A percentile compares a stretch with the other conserved stretches of the same genome.
Evolutionary conservation across 139 green algal species (phyloP).

Genomic region (Nannochloris sp.): DNA sequence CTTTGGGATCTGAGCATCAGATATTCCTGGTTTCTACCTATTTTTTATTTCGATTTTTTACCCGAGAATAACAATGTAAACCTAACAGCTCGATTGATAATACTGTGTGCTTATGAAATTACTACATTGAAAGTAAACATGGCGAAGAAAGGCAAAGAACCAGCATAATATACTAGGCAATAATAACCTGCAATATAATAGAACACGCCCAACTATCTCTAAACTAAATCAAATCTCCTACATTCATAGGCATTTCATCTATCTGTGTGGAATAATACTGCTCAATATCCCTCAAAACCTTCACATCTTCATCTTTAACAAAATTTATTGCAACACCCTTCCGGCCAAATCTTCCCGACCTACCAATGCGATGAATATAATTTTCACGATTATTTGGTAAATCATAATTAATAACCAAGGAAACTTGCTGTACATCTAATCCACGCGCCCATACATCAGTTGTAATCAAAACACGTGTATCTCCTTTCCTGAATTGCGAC

Average conservation of each 20-base stretch:
- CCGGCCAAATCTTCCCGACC: slow-evolving; percentile 83
- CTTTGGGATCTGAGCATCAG: no score
- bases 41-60: no score
- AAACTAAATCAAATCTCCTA: slow-evolving; percentile 77
- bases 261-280: slow-evolving; percentile 96
- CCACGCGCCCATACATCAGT: slow-evolving; percentile 98
- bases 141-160: no score
- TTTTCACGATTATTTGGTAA: slow-evolving; percentile 95
- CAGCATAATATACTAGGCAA: no score
- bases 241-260: slow-evolving; percentile 94
- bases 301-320: slow-evolving; percentile 90
- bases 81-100: no score
- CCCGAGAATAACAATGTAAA: no score
- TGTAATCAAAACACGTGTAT: slow-evolving; percentile 92
- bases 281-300: slow-evolving; percentile 94
- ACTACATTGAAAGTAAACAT: no score
- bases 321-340: slow-evolving; percentile 99
- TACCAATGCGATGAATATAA: slow-evolving; percentile 99
- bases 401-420: slow-evolving; percentile 99
- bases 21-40: no score
- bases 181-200: no score
- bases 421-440: slow-evolving; percentile 98
- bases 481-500: slow-evolving; percentile 83
- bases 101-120: no score
- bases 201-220: no score